These are phyloP conservation scores for Leucocoprinus leucothites DNA, from an alignment of 768 basidiomycete species.

Conservation along the genomic window DNA sequence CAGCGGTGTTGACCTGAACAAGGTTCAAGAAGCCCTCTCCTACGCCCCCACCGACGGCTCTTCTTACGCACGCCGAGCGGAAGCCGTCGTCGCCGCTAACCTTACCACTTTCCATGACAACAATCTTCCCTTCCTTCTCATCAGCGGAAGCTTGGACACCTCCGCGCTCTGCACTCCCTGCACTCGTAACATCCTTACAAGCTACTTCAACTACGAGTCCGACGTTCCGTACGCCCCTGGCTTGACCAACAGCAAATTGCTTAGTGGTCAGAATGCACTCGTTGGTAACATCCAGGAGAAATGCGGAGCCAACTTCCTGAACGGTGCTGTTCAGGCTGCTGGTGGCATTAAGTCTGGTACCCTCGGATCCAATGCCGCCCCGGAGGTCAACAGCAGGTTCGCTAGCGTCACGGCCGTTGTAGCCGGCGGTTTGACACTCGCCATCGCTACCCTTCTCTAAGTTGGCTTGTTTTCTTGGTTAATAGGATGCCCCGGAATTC, in stretches of 20 bases:
- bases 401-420: slow-evolving; percentile 21
- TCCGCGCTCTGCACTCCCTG: slow-evolving; percentile 74
- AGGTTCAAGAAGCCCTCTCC: slow-evolving; percentile 14
- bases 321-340: slow-evolving; percentile 63
- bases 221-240: slow-evolving; percentile 74
- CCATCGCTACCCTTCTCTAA: slow-evolving; percentile 10
- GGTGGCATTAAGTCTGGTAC: slow-evolving; percentile 40
- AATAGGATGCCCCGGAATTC: neutral
- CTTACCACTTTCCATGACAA: slow-evolving; percentile 46
- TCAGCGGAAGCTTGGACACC: slow-evolving; percentile 46
- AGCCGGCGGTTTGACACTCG: slow-evolving; percentile 18
- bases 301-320: slow-evolving; percentile 75
- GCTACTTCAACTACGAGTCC: slow-evolving; percentile 78
- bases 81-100: slow-evolving; percentile 47
- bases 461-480: neutral
- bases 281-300: slow-evolving; percentile 58
- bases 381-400: slow-evolving; percentile 20
- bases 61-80: slow-evolving; percentile 28
- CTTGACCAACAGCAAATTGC: slow-evolving; percentile 56
- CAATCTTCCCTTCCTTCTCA: slow-evolving; percentile 83
- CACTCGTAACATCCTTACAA: slow-evolving; percentile 69
- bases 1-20: slow-evolving; percentile 14
- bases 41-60: slow-evolving; percentile 20
- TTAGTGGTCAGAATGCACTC: slow-evolving; percentile 62
- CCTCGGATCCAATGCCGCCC: slow-evolving; percentile 22